phyloP scores from a whole-genome alignment of 352 stramenopile genomes.

The Globisporangium paroecandrum region DNA sequence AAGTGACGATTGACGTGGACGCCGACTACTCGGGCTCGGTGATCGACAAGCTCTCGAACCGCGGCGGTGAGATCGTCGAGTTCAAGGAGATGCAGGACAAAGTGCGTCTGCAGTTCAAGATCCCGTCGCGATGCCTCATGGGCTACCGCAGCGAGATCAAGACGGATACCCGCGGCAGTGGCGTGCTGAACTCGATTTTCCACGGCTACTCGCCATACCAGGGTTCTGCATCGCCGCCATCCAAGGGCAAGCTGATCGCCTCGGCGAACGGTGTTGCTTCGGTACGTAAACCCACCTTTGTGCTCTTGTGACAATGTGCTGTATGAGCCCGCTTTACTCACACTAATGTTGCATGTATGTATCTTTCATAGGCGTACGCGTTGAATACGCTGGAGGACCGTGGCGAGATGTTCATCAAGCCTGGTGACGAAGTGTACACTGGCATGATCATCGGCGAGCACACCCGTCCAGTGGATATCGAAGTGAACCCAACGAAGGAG shows the following conservation, averaged over 20 bases:
- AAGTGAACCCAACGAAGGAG: slow-evolving; percentile 97
- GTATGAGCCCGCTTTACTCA: neutral
- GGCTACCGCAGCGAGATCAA: slow-evolving; percentile 96
- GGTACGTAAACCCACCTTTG: slow-evolving; percentile 20
- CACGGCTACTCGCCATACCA: slow-evolving; percentile 92
- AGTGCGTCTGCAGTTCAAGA: slow-evolving; percentile 95
- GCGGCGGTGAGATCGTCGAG: slow-evolving; percentile 92
- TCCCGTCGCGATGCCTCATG: slow-evolving; percentile 94
- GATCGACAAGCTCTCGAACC: slow-evolving; percentile 95
- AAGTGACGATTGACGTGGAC: slow-evolving; percentile 96
- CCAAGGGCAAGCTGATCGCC: slow-evolving; percentile 84
- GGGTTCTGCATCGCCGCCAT: slow-evolving; percentile 61
- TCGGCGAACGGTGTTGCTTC: slow-evolving; percentile 68
- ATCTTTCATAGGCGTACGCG: slow-evolving; percentile 74
- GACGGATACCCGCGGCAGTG: slow-evolving; percentile 93
- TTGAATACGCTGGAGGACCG: slow-evolving; percentile 91
- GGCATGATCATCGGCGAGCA: slow-evolving; percentile 99
- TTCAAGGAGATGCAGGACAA: slow-evolving; percentile 92
- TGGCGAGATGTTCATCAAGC: slow-evolving; percentile 95
- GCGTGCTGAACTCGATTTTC: slow-evolving; percentile 97
- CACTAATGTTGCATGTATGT: neutral
- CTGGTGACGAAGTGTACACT: slow-evolving; percentile 94
- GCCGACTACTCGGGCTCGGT: slow-evolving; percentile 94
- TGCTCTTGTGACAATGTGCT: neutral
- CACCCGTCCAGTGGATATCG: slow-evolving; percentile 93